Evolutionary conservation across 2,329 filamentous ascomycete species (phyloP), one percentile per base, ranked within the genome.

Genomic region (Penicillium sp.): DNA sequence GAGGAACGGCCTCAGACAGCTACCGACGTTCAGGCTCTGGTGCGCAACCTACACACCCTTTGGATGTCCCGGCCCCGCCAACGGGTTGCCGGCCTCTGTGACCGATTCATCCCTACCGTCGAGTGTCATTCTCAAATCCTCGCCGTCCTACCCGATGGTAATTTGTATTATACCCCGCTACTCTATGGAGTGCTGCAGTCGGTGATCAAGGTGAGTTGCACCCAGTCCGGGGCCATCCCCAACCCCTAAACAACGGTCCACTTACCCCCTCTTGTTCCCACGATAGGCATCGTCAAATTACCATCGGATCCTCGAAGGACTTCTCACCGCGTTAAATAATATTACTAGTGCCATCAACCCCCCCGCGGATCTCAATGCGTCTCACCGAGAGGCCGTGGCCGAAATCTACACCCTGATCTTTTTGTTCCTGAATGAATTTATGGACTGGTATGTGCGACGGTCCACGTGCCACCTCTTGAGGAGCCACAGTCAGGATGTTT

Each of bases 151-250:
- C 68, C 71, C 1, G 65, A 70, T 43, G 53, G 63, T 45, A 62
- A 69, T 37, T 58, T 57, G 26, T 73, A 71, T 37, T 51, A 67
- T 55, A 56, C 61, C 24, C 68, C 73, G 21, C 65, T 75, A 21
- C 70, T 76, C 35, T 73, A 72, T 54, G 67, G 68, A 2, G 70
- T 71, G 7, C 61, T 76, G 11, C 71, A 75, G 48, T 74, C 73
- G 3, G 62, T 73, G 27, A 66, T 75, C 41, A 74, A 73, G 63
- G 73, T 76, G 52, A 29, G 29, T 46, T n/a, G 45, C 46, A 35
- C 7, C 13, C 27, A 19, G 33, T 7, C 43, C 29, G 7, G 4
- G 13, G n/a, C 55, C 33, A 45, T 35, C 19, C 29, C 11, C 3
- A 19, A 11, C 29, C 19, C 19, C 27, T 14, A 11, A 4, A 4